These are phyloP conservation scores for Aspergillus candidus DNA, from an alignment of 2,329 filamentous ascomycete genomes.

Conservation along the genomic window DNA sequence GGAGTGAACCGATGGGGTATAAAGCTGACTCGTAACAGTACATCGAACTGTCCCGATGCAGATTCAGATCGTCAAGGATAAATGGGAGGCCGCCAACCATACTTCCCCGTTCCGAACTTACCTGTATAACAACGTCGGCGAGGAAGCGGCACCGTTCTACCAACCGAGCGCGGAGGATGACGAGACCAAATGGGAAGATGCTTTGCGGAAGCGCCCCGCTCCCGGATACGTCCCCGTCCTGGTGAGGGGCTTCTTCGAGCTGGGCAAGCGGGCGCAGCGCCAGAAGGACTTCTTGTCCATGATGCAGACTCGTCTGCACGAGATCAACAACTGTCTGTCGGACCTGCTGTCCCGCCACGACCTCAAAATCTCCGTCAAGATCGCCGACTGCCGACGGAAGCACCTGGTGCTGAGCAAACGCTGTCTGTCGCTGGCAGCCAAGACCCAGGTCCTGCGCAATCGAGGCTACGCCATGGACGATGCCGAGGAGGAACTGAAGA, in stretches of 20 bases:
- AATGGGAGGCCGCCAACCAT: conserved; percentile 53
- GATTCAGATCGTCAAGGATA: conserved; percentile 54
- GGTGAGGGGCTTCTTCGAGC: conserved; percentile 53
- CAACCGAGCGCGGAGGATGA: conserved; percentile 53
- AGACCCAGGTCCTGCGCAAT: conserved; percentile 59
- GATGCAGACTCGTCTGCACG: conserved; percentile 55
- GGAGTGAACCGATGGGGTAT: conserved; percentile 4
- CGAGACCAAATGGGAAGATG: conserved; percentile 59
- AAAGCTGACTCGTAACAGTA: conserved; percentile 31
- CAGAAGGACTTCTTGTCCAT: conserved; percentile 54
- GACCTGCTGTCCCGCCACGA: conserved; percentile 56
- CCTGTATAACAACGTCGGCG: conserved; percentile 57
- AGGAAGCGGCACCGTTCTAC: conserved; percentile 57
- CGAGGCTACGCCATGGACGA: conserved; percentile 61
- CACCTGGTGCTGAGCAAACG: conserved; percentile 56
- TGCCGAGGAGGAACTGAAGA: conserved; percentile 57
- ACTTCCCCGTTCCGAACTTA: conserved; percentile 55
- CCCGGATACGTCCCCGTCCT: conserved; percentile 55
- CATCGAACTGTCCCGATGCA: conserved; percentile 58
- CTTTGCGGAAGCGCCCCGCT: conserved; percentile 53
- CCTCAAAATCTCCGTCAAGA: conserved; percentile 52
- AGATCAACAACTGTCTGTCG: conserved; percentile 59
- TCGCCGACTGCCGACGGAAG: conserved; percentile 53
- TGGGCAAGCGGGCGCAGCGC: conserved; percentile 52
- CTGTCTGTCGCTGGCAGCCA: conserved; percentile 56